Base-by-base conservation (phyloP, 1,284 basidiomycete genomes). In the Peniophora sp. region DNA sequence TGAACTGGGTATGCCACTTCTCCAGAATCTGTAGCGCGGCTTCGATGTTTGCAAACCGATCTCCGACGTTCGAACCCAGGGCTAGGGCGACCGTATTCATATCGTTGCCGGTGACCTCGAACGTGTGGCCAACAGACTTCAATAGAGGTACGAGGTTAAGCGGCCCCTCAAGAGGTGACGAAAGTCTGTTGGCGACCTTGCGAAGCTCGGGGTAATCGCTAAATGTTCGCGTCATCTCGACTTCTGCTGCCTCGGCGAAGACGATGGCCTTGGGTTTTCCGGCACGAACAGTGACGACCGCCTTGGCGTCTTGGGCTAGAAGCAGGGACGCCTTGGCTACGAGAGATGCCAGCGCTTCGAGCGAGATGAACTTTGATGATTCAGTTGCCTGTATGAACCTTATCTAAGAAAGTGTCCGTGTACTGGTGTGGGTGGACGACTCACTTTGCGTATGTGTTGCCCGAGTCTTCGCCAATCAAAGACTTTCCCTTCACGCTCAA, bases 31-130 rank as follows among this genome's bases (percentile, higher is more conserved):
- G 73, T 6, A 94, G 69, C 0, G 92, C 92, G 24, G 72, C 68
- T 58, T 91, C 84, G 54, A 98, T 88, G 62, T 97, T 87, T n/a
- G 74, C 75, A 49, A 92, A 86, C 2, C 89, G 74, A 65, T 97
- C 92, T 1, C 93, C 94, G 0, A 97, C 74, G 62, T 98, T 98
- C 1, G 92, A 90, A 0, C 95, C 96, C 2, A 98, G 68, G 1
- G 92, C 92, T 43, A 98, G 75, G 3, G 84, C 84, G 3, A 74
- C 84, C 1, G 66, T 65, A 9, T 53, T 62, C 56, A 58, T 69
- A 6, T 41, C 8, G 37, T 41, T 15, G 15, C 37, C 15, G 15
- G 37, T 41, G 8, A 20, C n/a, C 12, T 32, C 27, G 27, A 32
- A 32, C 5, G 37, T 41, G n/a, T 20, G n/a, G 37, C 15, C 18